Conservation (phyloP, 108 stramenopile genomes). For the Schizochytrium sp. region DNA sequence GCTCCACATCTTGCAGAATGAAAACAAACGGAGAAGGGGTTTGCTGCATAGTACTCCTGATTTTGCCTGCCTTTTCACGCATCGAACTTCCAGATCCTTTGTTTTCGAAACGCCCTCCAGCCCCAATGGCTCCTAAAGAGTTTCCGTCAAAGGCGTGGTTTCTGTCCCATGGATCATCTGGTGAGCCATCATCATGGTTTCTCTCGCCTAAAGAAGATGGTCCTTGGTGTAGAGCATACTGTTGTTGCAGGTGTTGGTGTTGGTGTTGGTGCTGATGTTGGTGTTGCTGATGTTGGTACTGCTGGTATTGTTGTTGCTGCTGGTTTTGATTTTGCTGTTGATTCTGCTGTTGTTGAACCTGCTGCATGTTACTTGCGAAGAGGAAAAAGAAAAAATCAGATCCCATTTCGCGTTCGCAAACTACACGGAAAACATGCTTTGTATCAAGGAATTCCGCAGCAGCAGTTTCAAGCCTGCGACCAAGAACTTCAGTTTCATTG, state of each 20-base stretch:
- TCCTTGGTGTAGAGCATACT: no score
- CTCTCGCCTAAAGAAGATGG: no score
- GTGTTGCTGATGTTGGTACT: neutral
- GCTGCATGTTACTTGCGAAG: slow-evolving; percentile 40
- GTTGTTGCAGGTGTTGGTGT: no score
- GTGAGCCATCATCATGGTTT: no score
- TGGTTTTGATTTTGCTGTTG: neutral
- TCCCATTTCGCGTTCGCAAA: slow-evolving; percentile 50
- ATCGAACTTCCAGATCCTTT: no score
- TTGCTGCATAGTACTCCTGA: neutral
- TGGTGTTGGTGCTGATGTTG: neutral
- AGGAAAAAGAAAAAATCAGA: slow-evolving; percentile 55
- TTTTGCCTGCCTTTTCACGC: no score
- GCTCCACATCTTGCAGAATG: slow-evolving; percentile 37
- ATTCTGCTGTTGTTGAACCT: neutral
- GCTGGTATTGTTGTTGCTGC: slow-evolving; percentile 26
- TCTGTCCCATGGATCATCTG: no score
- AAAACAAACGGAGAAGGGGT: slow-evolving; percentile 35
- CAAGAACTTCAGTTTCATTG: slow-evolving; percentile 31
- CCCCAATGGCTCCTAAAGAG: no score
- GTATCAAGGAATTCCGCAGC: slow-evolving; percentile 33
- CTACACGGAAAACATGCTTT: slow-evolving; percentile 30
- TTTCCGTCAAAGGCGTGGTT: no score
- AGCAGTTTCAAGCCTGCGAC: neutral
- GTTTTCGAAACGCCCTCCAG: no score